Evolutionary conservation across 208 protist genomes (phyloP), one percentile per base, ranked within the genome.

Genomic region (Crithidia thermophila): DNA sequence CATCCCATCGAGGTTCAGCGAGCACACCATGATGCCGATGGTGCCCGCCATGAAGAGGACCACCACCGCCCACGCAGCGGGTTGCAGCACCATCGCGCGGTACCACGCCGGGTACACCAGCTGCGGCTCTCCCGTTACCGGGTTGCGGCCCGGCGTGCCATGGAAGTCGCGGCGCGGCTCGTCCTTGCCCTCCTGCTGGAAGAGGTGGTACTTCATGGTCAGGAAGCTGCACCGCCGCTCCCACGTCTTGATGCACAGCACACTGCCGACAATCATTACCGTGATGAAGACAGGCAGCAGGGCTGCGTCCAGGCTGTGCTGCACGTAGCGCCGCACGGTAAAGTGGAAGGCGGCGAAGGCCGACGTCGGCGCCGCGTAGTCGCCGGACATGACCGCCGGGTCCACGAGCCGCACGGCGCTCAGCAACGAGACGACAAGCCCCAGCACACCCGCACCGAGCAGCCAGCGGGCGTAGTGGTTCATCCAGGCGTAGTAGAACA

Each of bases 401-500:
- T 52, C 42, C 18, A 52, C 56, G 31, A 68, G 46, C n/a, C 47
- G 46, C 45, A 78, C 28, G 2, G 57, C 57, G 49, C 72, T 77
- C 42, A 77, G 43, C 18, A 78, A 40, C 5, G 69, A 78, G 0
- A 73, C 62, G 1, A 64, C 11, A 2, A 85, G 30, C 0, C 72
- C 62, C 2, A 82, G 21, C 23, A 85, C 34, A n/a, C 77, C 56
- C 3, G 77, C 75, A 10, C 61, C 67, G 40, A 82, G 47, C 43
- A 93, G 66, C 84, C 81, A 90, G 28, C 65, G 49, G 27, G 79
- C 64, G 68, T 89, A 91, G 77, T 79, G 79, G 60, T 86, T 87
- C 84, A 94, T 90, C 81, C 84, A 94, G 23, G 85, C 78, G 57
- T 88, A 94, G 76, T 91, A 91, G 61, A 94, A 88, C 62, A 75